Percentiles rank a stretch among this genome's conserved stretches.
Conservation (phyloP, 257 asterid species). For the Parsonsia alboflavescens region DNA sequence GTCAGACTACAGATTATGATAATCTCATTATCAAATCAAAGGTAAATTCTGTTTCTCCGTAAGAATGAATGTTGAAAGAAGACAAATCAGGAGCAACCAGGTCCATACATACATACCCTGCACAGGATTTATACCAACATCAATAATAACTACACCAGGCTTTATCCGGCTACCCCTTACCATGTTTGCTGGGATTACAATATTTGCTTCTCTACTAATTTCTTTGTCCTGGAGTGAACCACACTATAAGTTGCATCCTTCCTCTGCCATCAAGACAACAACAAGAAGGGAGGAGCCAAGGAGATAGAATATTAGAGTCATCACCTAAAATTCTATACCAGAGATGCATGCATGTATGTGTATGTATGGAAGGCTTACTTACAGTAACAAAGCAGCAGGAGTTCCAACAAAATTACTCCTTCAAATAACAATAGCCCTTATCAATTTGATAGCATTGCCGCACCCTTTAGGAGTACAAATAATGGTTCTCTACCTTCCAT, state of each 20-base stretch:
- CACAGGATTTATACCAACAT: slow-evolving; percentile 82
- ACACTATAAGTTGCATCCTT: slow-evolving; percentile 88
- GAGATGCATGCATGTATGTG: too few species aligned
- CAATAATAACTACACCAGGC: slow-evolving; percentile 85
- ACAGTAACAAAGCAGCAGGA: slow-evolving; percentile 88
- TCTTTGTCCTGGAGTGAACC: slow-evolving; percentile 80
- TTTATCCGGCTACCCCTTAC: slow-evolving; percentile 94
- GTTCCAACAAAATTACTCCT: slow-evolving; percentile 92
- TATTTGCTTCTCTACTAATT: slow-evolving; percentile 77
- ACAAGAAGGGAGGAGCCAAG: neutral
- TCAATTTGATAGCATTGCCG: slow-evolving; percentile 81
- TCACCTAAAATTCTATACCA: neutral
- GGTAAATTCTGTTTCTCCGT: too few species aligned
- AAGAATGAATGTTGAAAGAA: too few species aligned
- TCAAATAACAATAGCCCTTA: slow-evolving; percentile 84
- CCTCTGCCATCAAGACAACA: slow-evolving; percentile 36
- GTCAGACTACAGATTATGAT: too few species aligned
- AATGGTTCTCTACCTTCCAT: slow-evolving; percentile 91
- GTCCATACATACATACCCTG: slow-evolving; percentile 62
- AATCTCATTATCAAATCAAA: too few species aligned
- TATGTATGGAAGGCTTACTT: slow-evolving; percentile 39
- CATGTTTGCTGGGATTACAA: slow-evolving; percentile 80
- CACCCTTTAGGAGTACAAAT: slow-evolving; percentile 93
- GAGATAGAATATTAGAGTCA: neutral
- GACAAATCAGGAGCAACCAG: too few species aligned